Percentiles rank a stretch among this genome's conserved stretches.
These are phyloP conservation scores for Clitopilus passeckerianus DNA, from an alignment of 768 basidiomycete genomes.

Conservation along the genomic window DNA sequence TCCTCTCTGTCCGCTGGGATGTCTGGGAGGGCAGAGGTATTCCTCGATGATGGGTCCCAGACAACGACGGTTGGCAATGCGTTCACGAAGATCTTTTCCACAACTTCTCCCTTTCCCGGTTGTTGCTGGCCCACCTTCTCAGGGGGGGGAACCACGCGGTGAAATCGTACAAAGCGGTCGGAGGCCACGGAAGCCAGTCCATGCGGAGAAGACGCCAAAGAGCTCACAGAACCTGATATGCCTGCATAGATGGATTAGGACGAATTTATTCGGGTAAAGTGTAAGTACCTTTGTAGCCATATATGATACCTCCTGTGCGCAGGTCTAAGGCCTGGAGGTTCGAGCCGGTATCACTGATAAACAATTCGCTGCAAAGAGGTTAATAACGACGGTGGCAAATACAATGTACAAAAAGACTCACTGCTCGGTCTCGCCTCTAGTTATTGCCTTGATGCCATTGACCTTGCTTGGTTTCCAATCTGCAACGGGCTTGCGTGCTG, in stretches of 20 bases:
- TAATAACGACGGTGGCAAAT: neutral
- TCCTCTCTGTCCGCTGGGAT: conserved; percentile 3
- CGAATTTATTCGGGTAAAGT: neutral
- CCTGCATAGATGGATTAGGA: conserved; percentile 32
- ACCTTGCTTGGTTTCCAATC: conserved; percentile 62
- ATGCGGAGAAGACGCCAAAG: conserved; percentile 51
- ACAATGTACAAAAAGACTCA: conserved; percentile 25
- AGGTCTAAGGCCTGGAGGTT: conserved; percentile 64
- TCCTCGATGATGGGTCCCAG: conserved; percentile 43
- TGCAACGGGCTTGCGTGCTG: conserved; percentile 60
- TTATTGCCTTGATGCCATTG: conserved; percentile 56
- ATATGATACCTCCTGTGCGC: conserved; percentile 59
- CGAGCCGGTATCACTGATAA: conserved; percentile 61
- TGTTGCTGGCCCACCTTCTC: conserved; percentile 39
- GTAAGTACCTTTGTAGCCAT: conserved; percentile 59
- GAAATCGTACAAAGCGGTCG: conserved; percentile 69
- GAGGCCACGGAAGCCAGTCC: conserved; percentile 57
- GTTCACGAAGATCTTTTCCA: conserved; percentile 62
- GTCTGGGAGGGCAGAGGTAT: conserved; percentile 1
- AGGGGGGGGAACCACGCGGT: conserved; percentile 55
- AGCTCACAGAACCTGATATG: conserved; percentile 64
- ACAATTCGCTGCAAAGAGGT: conserved; percentile 49
- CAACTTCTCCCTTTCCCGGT: conserved; percentile 52
- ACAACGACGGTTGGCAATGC: conserved; percentile 56
- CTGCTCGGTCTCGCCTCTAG: conserved; percentile 61